Evolutionary conservation across 108 stramenopile species (phyloP), one percentile per base, ranked within the genome.

Genomic region (Cyclotella kingstonii): DNA sequence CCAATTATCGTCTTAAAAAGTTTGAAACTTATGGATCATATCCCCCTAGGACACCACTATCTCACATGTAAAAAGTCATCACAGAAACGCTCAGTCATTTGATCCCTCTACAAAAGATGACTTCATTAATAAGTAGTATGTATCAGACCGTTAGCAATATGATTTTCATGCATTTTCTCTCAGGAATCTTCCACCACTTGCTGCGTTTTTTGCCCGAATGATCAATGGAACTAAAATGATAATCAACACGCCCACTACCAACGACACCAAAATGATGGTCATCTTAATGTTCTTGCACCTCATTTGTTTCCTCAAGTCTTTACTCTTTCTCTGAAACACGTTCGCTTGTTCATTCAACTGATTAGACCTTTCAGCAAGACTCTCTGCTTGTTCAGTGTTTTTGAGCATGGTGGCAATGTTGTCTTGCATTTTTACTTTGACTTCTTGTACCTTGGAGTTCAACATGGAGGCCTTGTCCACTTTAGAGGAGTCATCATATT

Each of bases 231-330:
- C 78, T 52, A 90, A 59, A 58, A 94, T 73, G 50, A 85, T 79
- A 34, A 87, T 54, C 63, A 90, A 63, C 46, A 94, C 80, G 26
- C 84, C 81, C 22, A 87, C 48, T 28, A 90, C 71, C 54, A 94
- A 56, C 23, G 76, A 72, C 2, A 81, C 87, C 21, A 94, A 69
- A 45, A 94, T 66, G 29, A 91, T 43, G 31, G 93, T 94, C 89
- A 89, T 90, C 58, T 94, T 94, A 25, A 91, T 63, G 64, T 91
- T 94, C 84, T 94, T 94, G 77, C 93, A 94, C 65, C 73, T 81
- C 93, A 94, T 94, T 77, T 91, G 89, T 49, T 90, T 90, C 58
- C 77, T 79, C 55, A 94, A 60, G 60, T 87, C 86, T 19, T 78
- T 87, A 60, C 73, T 76, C 58, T 83, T 73, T 70, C 89, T 94